Percentiles rank a stretch among this genome's conserved stretches.
Evolutionary conservation across 805 yeast genomes (phyloP).

Genomic region (Ogataea kodamae): DNA sequence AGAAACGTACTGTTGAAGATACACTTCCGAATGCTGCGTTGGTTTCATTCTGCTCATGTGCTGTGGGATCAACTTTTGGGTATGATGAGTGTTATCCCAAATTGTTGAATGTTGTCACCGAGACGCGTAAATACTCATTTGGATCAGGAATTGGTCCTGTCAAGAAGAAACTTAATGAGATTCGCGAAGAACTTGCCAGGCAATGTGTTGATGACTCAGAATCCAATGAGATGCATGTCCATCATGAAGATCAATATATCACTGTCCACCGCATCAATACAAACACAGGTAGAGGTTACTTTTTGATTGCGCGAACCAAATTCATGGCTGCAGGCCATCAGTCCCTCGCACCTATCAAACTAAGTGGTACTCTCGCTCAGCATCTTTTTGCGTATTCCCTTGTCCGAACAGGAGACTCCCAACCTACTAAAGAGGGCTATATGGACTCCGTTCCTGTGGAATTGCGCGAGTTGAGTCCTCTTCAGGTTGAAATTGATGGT

Average conservation of each 20-base stretch:
- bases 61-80: slow-evolving; percentile 92
- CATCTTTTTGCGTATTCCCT: slow-evolving; percentile 58
- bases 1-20: slow-evolving; percentile 90
- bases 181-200: slow-evolving; percentile 55
- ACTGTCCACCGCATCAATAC: slow-evolving; percentile 87
- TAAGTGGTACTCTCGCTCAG: slow-evolving; percentile 59
- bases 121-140: slow-evolving; percentile 57
- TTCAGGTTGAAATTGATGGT: slow-evolving; percentile 44
- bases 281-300: slow-evolving; percentile 83
- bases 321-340: slow-evolving; percentile 53
- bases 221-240: slow-evolving; percentile 85
- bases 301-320: slow-evolving; percentile 81
- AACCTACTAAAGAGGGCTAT: slow-evolving; percentile 35
- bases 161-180: slow-evolving; percentile 55
- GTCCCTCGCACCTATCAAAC: slow-evolving; percentile 50
- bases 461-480: slow-evolving; percentile 49
- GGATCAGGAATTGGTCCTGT: slow-evolving; percentile 69
- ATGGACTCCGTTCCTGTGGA: slow-evolving; percentile 67
- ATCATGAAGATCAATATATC: slow-evolving; percentile 88
- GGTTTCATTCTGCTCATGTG: slow-evolving; percentile 88
- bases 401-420: slow-evolving; percentile 51
- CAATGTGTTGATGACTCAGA: slow-evolving; percentile 52
- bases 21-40: slow-evolving; percentile 93
- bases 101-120: slow-evolving; percentile 76
- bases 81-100: slow-evolving; percentile 89